Base-by-base conservation (phyloP, 164 flowering plant species). In the Tinospora cordifolia region DNA sequence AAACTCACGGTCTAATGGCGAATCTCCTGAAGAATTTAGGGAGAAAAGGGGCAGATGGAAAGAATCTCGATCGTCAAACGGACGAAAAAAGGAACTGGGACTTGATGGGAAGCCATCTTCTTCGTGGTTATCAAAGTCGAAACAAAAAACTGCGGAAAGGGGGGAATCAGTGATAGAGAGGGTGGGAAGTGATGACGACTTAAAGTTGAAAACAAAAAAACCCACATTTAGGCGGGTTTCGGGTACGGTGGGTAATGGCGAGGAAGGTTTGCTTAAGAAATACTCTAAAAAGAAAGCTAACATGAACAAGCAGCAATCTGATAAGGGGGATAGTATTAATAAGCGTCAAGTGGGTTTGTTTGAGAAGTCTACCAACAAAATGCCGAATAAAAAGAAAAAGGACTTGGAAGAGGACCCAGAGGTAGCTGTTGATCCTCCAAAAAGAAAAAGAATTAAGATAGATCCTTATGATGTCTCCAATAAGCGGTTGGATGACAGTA, bases 401-500 rank as follows among this genome's bases (percentile, higher is more conserved):
- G 54, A 39, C 24, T 19, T 57, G 63, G 78, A 62, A 62, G 75
- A 70, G 39, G 82, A 81, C 63, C 72, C 77, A 47, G 81, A 69
- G n/a, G 39, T 15, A 17, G 70, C 22, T 38, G 86, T 79, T 62
- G 80, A 68, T 19, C 67, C 36, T 66, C 86, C 77, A 21, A 90
- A 76, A 79, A 85, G 41, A 62, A 90, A 87, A 80, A 79, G 79
- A 66, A 78, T 71, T 22, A 81, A 88, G 34, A 67, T 87, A 26
- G 92, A 88, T 80, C 92, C 87, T 34, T 49, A 80, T 75, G 98
- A 93, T 78, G 81, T 79, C 72, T 85, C 98, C 26, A 91, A 91
- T 74, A 93, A 93, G 83, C 82, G 94, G 67, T 57, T 87, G 22
- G 92, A 84, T 81, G 98, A 91, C 77, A 74, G 78, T 41, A 47